Evolutionary conservation across 2,329 filamentous ascomycete genomes (phyloP).

Genomic region (Pseudogymnoascus verrucosus): DNA sequence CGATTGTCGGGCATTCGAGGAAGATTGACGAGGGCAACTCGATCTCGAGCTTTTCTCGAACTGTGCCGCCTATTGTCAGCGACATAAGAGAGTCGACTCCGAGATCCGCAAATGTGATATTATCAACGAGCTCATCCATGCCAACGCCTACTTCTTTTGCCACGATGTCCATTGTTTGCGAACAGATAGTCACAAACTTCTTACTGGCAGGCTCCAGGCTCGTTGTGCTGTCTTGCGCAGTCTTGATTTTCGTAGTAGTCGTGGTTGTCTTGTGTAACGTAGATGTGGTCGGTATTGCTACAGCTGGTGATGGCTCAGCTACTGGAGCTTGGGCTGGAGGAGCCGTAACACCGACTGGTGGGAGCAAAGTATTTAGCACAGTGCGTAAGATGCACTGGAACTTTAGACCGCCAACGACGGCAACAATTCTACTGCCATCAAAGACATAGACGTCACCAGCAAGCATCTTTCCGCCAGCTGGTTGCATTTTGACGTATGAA

Average conservation of each 20-base stretch:
- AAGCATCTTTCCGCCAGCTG: slow-evolving; percentile 41
- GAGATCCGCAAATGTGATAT: slow-evolving; percentile 48
- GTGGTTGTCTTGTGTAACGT: slow-evolving; percentile 26
- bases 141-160: slow-evolving; percentile 49
- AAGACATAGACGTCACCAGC: slow-evolving; percentile 48
- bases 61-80: slow-evolving; percentile 47
- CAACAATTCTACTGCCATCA: slow-evolving; percentile 29
- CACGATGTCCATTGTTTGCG: slow-evolving; percentile 44
- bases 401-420: slow-evolving; percentile 21
- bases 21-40: slow-evolving; percentile 46
- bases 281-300: slow-evolving; percentile 24
- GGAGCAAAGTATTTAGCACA: slow-evolving; percentile 58
- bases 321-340: slow-evolving; percentile 30
- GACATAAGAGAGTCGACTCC: slow-evolving; percentile 56
- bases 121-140: slow-evolving; percentile 47
- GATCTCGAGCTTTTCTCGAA: slow-evolving; percentile 50
- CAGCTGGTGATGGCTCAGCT: slow-evolving; percentile 29
- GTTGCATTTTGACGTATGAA: slow-evolving; percentile 51
- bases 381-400: slow-evolving; percentile 40
- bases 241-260: slow-evolving; percentile 32
- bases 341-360: slow-evolving; percentile 44
- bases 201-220: slow-evolving; percentile 43
- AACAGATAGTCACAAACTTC: slow-evolving; percentile 39
- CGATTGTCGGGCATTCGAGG: slow-evolving; percentile 45
- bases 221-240: slow-evolving; percentile 36